Conservation (phyloP, 306 rosid genomes). For the Vigna reflexopilosa region DNA sequence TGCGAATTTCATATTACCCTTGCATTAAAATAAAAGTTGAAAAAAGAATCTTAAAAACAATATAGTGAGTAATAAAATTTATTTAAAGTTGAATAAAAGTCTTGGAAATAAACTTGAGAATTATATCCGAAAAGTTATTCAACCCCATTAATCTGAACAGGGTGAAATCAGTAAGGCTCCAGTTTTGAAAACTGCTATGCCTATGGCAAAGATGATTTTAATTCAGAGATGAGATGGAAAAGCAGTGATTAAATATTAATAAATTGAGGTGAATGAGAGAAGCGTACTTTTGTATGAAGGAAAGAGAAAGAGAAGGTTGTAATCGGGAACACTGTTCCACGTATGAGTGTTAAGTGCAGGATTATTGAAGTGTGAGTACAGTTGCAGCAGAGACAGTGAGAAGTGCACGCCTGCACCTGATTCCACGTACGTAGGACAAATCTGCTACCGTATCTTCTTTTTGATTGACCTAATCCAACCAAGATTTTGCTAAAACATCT, state of each 20-base stretch:
- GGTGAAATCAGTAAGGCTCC: too few relatives aligned
- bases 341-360: neutral
- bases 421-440: slow-evolving; percentile 57
- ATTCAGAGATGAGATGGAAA: slow-evolving; percentile 18
- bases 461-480: slow-evolving; percentile 28
- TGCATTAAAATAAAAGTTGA: too few relatives aligned
- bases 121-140: too few relatives aligned
- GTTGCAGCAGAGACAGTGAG: neutral
- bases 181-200: too few relatives aligned
- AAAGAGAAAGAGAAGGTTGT: neutral
- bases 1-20: too few relatives aligned
- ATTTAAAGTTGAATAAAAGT: too few relatives aligned
- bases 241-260: neutral
- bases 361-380: slow-evolving; percentile 21
- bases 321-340: neutral
- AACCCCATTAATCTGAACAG: too few relatives aligned
- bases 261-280: slow-evolving; percentile 16
- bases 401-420: slow-evolving; percentile 39
- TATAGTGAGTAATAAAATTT: too few relatives aligned
- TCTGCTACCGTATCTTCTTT: slow-evolving; percentile 48
- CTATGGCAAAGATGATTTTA: neutral
- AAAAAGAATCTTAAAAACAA: too few relatives aligned
- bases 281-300: neutral
- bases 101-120: too few relatives aligned
- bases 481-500: neutral